Conservation (phyloP, 2,329 filamentous ascomycete species). For the Raffaelea albimanens region DNA sequence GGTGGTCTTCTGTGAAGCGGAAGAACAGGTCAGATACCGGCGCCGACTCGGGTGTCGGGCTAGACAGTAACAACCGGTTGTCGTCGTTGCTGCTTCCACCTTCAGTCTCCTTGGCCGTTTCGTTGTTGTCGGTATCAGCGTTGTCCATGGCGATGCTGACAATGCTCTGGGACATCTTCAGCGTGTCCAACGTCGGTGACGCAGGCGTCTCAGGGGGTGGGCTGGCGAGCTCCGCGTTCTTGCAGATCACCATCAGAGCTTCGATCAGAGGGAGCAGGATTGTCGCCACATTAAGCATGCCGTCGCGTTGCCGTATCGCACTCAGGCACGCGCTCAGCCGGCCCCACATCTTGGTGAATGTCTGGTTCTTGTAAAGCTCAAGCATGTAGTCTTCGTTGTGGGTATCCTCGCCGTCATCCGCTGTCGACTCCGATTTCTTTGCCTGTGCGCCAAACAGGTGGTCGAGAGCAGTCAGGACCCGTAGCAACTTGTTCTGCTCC, state of each 20-base stretch:
- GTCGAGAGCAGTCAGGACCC: constrained; percentile 86
- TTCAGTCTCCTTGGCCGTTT: neutral
- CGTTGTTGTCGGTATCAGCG: neutral
- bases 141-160: neutral
- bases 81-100: constrained; percentile 13
- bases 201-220: constrained; percentile 29
- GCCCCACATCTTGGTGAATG: constrained; percentile 84
- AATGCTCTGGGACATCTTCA: constrained; percentile 7
- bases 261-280: constrained; percentile 92
- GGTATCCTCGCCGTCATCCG: constrained; percentile 18
- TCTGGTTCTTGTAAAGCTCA: constrained; percentile 81
- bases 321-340: constrained; percentile 83
- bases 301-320: constrained; percentile 83
- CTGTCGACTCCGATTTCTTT: constrained; percentile 22
- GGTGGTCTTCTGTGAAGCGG: constrained; percentile 93
- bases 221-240: constrained; percentile 77
- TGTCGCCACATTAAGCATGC: constrained; percentile 93
- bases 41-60: constrained; percentile 57
- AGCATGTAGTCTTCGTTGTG: constrained; percentile 77
- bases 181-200: neutral
- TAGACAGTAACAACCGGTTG: constrained; percentile 51
- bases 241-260: constrained; percentile 97
- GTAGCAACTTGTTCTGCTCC: constrained; percentile 90
- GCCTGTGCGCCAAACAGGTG: constrained; percentile 84
- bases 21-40: constrained; percentile 64